These are phyloP conservation scores for Talaromyces stipitatus DNA, from an alignment of 495 filamentous ascomycete species.

Conservation along the genomic window DNA sequence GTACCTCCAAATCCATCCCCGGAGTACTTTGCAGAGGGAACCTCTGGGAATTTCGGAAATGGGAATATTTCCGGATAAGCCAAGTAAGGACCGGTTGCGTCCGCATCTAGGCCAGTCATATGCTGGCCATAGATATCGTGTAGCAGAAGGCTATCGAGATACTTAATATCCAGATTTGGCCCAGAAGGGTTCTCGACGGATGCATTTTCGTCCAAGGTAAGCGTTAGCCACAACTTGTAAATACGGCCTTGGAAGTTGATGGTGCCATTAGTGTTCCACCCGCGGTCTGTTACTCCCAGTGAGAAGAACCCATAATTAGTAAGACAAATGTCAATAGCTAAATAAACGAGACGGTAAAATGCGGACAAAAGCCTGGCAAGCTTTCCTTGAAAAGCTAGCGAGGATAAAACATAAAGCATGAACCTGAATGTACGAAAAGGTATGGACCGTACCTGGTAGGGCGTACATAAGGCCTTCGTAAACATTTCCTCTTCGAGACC, in stretches of 20 bases:
- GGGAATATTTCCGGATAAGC: slow-evolving; percentile 36
- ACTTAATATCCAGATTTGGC: slow-evolving; percentile 59
- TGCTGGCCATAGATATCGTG: slow-evolving; percentile 60
- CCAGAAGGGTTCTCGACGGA: slow-evolving; percentile 47
- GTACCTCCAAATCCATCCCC: slow-evolving; percentile 67
- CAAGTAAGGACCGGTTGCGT: slow-evolving; percentile 40
- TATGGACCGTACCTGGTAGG: slow-evolving; percentile 46
- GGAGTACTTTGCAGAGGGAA: slow-evolving; percentile 59
- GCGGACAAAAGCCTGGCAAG: no score
- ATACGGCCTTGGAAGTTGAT: slow-evolving; percentile 66
- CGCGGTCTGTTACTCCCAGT: not conserved
- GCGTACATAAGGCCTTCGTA: slow-evolving; percentile 60
- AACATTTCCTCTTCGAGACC: slow-evolving; percentile 48
- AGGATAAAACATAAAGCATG: no score
- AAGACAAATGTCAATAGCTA: slow-evolving; percentile 1
- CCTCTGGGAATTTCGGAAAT: slow-evolving; percentile 41
- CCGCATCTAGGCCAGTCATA: slow-evolving; percentile 64
- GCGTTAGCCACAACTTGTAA: slow-evolving; percentile 58
- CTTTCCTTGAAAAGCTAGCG: no score
- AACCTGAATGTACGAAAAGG: not conserved
- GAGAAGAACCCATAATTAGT: not conserved
- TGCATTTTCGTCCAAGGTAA: slow-evolving; percentile 48
- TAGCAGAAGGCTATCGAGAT: slow-evolving; percentile 61
- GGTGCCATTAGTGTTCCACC: slow-evolving; percentile 65
- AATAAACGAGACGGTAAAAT: no score